These are phyloP conservation scores for Torulaspora franciscae DNA, from an alignment of 805 yeast genomes.

Conservation along the genomic window DNA sequence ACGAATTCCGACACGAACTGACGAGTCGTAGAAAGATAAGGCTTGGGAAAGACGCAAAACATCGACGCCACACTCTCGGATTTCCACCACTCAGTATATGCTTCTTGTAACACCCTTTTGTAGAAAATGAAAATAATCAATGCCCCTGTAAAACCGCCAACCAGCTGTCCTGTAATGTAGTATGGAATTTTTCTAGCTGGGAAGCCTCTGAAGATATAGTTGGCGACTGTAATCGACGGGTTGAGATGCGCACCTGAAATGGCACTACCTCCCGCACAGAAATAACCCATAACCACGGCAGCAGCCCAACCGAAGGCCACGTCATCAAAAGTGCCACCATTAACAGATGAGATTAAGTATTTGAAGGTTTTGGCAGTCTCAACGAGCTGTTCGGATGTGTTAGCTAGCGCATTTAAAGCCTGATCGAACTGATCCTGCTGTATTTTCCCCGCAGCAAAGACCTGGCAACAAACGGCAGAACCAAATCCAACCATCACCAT, in stretches of 20 bases:
- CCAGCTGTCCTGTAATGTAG: slow-evolving; percentile 44
- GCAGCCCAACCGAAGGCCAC: slow-evolving; percentile 51
- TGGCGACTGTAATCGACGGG: slow-evolving; percentile 47
- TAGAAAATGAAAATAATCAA: slow-evolving; percentile 44
- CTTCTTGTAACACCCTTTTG: slow-evolving; percentile 34
- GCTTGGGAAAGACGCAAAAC: slow-evolving; percentile 45
- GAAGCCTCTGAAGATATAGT: slow-evolving; percentile 47
- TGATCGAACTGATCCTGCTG: slow-evolving; percentile 18
- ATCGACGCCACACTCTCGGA: slow-evolving; percentile 39
- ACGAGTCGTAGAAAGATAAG: slow-evolving; percentile 40
- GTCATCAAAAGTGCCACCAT: slow-evolving; percentile 41
- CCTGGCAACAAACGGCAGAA: slow-evolving; percentile 47
- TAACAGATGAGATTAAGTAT: slow-evolving; percentile 21
- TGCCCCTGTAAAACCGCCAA: slow-evolving; percentile 48
- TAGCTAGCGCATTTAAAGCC: slow-evolving; percentile 8
- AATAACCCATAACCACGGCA: slow-evolving; percentile 49
- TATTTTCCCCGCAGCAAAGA: slow-evolving; percentile 32
- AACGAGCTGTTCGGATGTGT: slow-evolving; percentile 5
- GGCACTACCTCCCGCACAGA: slow-evolving; percentile 46
- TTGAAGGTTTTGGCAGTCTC: slow-evolving; percentile 15
- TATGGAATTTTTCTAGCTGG: slow-evolving; percentile 46
- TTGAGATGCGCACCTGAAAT: slow-evolving; percentile 56
- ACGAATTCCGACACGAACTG: slow-evolving; percentile 47
- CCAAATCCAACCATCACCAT: slow-evolving; percentile 44
- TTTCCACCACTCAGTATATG: slow-evolving; percentile 27